Conservation (phyloP, 1,139 yeast genomes). For the Blastobotrys malaysiensis region DNA sequence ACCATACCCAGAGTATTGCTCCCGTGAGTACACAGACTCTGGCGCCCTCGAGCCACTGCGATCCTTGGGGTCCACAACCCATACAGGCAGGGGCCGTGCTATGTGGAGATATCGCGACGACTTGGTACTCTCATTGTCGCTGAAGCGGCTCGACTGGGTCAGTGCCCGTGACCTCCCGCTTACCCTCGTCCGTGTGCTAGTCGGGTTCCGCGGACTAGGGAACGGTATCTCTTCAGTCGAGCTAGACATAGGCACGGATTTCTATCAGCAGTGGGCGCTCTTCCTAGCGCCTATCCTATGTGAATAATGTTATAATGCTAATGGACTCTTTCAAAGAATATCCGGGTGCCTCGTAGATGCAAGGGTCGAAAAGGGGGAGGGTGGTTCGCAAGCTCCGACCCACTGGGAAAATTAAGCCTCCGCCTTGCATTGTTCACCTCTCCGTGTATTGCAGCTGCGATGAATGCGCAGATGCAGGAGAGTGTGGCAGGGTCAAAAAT, state of each 20-base stretch:
- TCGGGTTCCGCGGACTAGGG: constrained; percentile 7
- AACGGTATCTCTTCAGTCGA: constrained; percentile 10
- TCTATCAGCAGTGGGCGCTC: not conserved
- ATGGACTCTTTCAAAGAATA: not conserved
- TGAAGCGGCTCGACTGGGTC: constrained; percentile 9
- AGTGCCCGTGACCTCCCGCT: constrained; percentile 8
- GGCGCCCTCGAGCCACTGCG: constrained; percentile 3
- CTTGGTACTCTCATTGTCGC: constrained; percentile 5
- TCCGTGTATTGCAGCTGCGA: not conserved
- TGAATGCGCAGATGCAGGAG: not conserved
- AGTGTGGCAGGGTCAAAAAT: not conserved
- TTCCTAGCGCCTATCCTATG: not conserved
- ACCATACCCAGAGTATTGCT: not conserved
- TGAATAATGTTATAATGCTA: not conserved
- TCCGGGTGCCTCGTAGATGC: not conserved
- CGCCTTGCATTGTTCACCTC: not conserved
- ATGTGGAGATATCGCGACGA: constrained; percentile 9
- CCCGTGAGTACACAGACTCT: not conserved
- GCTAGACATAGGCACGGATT: not conserved
- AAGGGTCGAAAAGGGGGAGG: not conserved
- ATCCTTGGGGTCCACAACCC: constrained; percentile 17
- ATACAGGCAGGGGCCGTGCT: constrained; percentile 23
- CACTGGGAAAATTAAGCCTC: not conserved
- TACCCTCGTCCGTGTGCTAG: constrained; percentile 1
- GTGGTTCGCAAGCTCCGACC: not conserved